phyloP scores from a whole-genome alignment of 345 rosid genomes.

The Eucalyptus erythrocorys region DNA sequence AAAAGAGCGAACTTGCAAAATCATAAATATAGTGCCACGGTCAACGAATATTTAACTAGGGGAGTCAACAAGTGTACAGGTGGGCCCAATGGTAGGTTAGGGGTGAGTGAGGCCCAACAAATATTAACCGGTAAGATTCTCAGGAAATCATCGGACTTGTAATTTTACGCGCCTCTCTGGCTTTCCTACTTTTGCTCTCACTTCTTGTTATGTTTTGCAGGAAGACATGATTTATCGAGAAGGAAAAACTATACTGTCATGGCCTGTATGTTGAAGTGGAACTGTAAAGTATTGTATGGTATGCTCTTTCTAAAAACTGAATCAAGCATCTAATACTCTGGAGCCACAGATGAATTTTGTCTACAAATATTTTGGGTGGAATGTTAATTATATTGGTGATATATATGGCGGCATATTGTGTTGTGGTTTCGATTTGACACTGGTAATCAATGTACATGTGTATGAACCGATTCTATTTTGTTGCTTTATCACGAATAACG shows the following conservation, averaged over 20 bases:
- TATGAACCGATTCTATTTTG: no score
- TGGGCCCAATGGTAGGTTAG: background rate
- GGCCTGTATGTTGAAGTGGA: no score
- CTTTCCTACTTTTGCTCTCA: background rate
- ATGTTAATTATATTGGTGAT: no score
- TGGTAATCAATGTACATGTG: no score
- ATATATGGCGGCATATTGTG: no score
- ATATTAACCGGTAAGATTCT: background rate
- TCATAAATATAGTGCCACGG: background rate
- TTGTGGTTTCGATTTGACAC: no score
- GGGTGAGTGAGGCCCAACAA: background rate
- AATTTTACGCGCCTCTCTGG: background rate
- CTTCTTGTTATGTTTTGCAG: background rate
- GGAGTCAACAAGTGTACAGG: background rate
- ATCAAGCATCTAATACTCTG: no score
- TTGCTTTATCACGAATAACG: no score
- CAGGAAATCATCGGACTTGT: background rate
- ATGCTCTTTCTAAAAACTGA: no score
- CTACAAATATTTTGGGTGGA: no score
- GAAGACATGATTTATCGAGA: background rate
- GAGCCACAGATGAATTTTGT: no score
- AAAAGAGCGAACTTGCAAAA: background rate
- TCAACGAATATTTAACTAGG: background rate
- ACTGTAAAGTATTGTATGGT: no score
- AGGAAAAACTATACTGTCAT: background rate